Evolutionary conservation across 306 rosid genomes (phyloP), one percentile per base, ranked within the genome.

Genomic region (Quercus bicolor): DNA sequence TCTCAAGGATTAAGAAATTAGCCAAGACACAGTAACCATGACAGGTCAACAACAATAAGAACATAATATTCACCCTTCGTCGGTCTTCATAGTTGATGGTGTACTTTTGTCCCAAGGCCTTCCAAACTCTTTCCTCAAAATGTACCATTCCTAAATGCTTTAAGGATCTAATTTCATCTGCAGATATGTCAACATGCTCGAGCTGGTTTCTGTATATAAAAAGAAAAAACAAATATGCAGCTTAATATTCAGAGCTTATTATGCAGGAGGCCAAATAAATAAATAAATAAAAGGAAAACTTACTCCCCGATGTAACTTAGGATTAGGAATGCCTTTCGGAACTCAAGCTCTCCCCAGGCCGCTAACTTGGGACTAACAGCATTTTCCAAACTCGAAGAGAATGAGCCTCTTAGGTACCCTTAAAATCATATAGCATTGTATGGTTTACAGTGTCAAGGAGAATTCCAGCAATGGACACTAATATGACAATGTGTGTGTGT

Each of bases 331-430:
- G 92, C 90, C 65, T 81, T 91, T 26, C 91, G 78, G 74, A 91
- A 94, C 43, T 94, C 96, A 5, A 94, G 82, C 53, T 91, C 97
- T 21, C 94, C 97, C 62, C 92, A 77, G 40, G 96, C 97, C 48
- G 55, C 79, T 64, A 84, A 71, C 19, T 54, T 72, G 2, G 72
- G 72, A 56, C 75, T 79, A 70, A 21, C 2, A 34, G 54, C 73
- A 62, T 71, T 52, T 4, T 48, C 83, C 24, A 65, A 23, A 72
- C 16, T 60, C 52, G 56, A 45, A 26, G 78, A 43, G 51, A 34
- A 21, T 23, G 78, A 43, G 52, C 23, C 61, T 40, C 45, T 23
- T 1, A 60, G 77, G 23, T 78, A 31, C 28, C 73, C 73, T 21
- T 55, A 77, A 43, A 69, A 10, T 18, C 16, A 24, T 53, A 54